Evolutionary conservation across 768 basidiomycete genomes (phyloP), one percentile per base, ranked within the genome.

Genomic region (Fomitopsis pulvina): DNA sequence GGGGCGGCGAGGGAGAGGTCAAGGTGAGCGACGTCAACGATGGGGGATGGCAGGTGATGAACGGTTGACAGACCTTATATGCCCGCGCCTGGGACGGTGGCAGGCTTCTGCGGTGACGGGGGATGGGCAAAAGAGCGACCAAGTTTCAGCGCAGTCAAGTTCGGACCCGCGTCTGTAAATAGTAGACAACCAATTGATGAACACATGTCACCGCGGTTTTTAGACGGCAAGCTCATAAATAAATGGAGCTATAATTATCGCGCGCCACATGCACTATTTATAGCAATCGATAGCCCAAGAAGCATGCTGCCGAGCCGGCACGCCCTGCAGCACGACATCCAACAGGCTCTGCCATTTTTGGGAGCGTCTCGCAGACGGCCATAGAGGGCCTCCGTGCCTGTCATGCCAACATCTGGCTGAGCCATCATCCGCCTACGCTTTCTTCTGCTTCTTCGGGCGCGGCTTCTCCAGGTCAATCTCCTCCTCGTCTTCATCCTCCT

Each of bases 401-500:
- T 37, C 34, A 5, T 37, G 14, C 14, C 34, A 12, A 16, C 34
- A 37, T 7, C 30, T 8, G 8, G 8, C 8, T 16, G 30, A 16
- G 8, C 30, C 16, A 16, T 32, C 30, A 18, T 25, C n/a, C 44
- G 20, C 62, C 66, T 73, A 83, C 45, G 79, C 75, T 61, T 78
- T 80, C 68, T 77, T 70, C 51, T 58, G 80, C 69, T 84, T 88
- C 70, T 91, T 91, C 47, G 80, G 61, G 54, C 79, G 75, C 38
- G 89, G 90, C 67, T 87, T 85, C 66, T 92, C 90, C 50, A 92
- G 70, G 68, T 92, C 90, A 68, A 92, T 92, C 65, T 92, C 90
- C 39, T 83, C 87, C 40, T 79, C 87, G 22, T 88, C 86, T 27
- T 85, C 83, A 2, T 87, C 85, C 6, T 84, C 82, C 11, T 85